These are phyloP conservation scores for Cytospora mali DNA, from an alignment of 2,329 filamentous ascomycete genomes.

Conservation along the genomic window DNA sequence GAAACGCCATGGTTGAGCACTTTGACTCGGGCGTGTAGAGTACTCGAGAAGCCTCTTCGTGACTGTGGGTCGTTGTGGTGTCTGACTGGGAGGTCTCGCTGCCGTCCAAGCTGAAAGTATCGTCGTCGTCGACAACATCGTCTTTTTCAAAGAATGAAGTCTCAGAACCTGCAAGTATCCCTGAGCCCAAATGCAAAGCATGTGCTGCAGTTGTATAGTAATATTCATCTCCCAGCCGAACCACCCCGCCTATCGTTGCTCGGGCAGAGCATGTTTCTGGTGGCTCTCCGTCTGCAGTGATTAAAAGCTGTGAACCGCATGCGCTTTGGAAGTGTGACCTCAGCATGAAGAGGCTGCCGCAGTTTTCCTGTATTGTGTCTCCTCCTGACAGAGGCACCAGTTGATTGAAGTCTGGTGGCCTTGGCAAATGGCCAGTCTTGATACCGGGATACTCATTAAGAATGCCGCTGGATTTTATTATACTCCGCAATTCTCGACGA, in stretches of 20 bases:
- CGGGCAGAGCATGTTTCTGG: not conserved
- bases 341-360: not conserved
- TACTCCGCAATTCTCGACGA: not conserved
- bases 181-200: not conserved
- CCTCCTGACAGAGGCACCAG: not conserved
- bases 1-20: too few relatives aligned
- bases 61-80: not conserved
- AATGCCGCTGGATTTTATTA: not conserved
- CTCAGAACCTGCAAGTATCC: too few relatives aligned
- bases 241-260: constrained; percentile 19
- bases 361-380: not conserved
- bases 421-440: constrained; percentile 3
- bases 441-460: constrained; percentile 9
- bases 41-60: too few relatives aligned
- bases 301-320: constrained; percentile 2
- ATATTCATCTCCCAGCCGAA: not conserved
- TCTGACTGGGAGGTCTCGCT: not conserved
- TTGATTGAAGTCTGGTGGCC: constrained; percentile 2
- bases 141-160: not conserved
- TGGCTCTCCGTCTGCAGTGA: not conserved
- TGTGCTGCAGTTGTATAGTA: constrained; percentile 19
- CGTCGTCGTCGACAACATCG: not conserved
- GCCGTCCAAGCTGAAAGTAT: constrained; percentile 9
- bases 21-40: not conserved
- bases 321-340: not conserved